Evolutionary conservation across 2,329 filamentous ascomycete genomes (phyloP), one percentile per base, ranked within the genome.

Genomic region (Phyllachora maydis): DNA sequence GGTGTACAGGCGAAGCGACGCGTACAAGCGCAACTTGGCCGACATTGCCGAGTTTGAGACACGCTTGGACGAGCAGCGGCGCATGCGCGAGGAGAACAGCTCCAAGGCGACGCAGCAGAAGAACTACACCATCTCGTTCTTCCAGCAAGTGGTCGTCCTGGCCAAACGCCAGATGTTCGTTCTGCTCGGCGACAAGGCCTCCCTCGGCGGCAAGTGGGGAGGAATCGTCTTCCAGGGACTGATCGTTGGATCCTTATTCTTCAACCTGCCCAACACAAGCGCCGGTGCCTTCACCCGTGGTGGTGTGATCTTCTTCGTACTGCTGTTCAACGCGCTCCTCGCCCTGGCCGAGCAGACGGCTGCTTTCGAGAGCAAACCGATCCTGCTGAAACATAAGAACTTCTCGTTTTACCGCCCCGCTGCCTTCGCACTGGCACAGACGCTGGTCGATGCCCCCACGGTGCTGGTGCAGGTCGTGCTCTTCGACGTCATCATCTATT

Each of bases 171-270:
- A n/a, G n/a, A n/a, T n/a, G n/a, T n/a, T n/a, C n/a, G n/a, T n/a
- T n/a, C n/a, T n/a, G n/a, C n/a, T n/a, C n/a, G 77, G 77, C 18
- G 76, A 90, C 45, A 70, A 60, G 29, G 69, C 68, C 1, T 73
- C 75, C 0, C 55, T 88, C 2, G 72, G 69, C 42, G 85, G 76
- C 19, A 88, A 85, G 34, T 59, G 75, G 28, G 75, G 81, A 45
- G 79, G 81, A 40, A 76, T 82, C n/a, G n/a, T n/a, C n/a, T 35
- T 47, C 85, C 27, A 61, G 71, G 54, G 45, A 4, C 55, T 90
- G 7, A 77, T 90, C 30, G 70, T 83, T 25, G 73, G 76, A 2
- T 78, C 72, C 3, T 54, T 88, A 11, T 88, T 88, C 47, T 78
- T 81, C 36, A 65, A 76, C 30, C 48, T 77, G 15, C 46, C 59